Percentiles rank a stretch among this genome's conserved stretches.
phyloP scores from a whole-genome alignment of 1,284 basidiomycete genomes.

The Naganishia cerealis region DNA sequence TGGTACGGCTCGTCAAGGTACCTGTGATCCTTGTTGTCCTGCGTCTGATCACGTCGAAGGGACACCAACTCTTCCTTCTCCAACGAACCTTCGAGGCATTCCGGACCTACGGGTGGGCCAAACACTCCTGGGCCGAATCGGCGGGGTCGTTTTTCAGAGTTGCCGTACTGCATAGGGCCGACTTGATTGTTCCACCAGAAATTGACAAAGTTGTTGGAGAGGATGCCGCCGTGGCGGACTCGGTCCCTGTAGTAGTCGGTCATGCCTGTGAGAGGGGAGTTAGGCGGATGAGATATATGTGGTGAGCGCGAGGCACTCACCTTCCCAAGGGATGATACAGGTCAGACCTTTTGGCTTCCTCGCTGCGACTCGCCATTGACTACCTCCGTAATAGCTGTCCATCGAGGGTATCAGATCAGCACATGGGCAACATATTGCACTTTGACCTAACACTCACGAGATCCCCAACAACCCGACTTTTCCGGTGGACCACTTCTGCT shows the following conservation, averaged over 20 bases:
- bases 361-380: constrained; percentile 51
- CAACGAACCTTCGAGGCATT: constrained; percentile 44
- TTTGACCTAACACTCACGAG: constrained; percentile 30
- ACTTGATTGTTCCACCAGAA: constrained; percentile 49
- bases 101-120: constrained; percentile 32
- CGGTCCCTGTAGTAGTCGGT: constrained; percentile 50
- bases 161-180: constrained; percentile 46
- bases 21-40: constrained; percentile 39
- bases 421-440: background rate
- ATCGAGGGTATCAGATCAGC: background rate
- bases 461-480: constrained; percentile 49
- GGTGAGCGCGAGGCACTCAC: constrained; percentile 8
- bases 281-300: background rate
- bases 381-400: constrained; percentile 44
- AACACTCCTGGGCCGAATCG: constrained; percentile 34
- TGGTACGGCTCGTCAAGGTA: constrained; percentile 47
- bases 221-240: constrained; percentile 48
- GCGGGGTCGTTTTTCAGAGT: constrained; percentile 35
- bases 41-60: constrained; percentile 44
- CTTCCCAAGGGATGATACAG: constrained; percentile 51
- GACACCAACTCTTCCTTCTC: constrained; percentile 41
- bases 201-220: constrained; percentile 44
- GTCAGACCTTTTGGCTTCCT: constrained; percentile 47
- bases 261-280: constrained; percentile 37
- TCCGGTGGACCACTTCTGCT: constrained; percentile 49